Evolutionary conservation across 225 moss, liverwort and hornwort species (phyloP).

Genomic region (Pseudoscleropodium purum): DNA sequence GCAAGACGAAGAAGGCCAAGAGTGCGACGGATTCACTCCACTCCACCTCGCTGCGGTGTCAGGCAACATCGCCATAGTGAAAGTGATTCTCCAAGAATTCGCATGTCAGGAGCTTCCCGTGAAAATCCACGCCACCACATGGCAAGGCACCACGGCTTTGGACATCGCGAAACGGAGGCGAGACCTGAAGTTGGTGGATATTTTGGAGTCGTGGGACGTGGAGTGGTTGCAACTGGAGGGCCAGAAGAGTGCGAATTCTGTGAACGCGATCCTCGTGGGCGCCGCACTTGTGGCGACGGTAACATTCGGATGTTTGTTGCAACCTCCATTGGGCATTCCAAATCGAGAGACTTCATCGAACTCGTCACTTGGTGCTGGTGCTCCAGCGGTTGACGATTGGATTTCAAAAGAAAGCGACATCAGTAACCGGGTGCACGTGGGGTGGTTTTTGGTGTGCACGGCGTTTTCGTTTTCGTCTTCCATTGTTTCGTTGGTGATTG

Average conservation of each 20-base stretch:
- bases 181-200: neutral
- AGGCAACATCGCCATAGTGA: neutral
- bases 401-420: no score
- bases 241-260: neutral
- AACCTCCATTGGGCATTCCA: neutral
- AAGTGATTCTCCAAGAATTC: neutral
- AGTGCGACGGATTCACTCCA: neutral
- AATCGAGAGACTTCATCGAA: neutral
- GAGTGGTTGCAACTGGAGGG: neutral
- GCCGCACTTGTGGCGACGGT: neutral
- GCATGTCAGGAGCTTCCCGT: neutral
- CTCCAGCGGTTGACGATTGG: neutral
- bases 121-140: neutral
- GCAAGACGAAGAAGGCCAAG: neutral
- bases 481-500: neutral
- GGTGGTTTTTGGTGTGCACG: neutral
- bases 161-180: neutral
- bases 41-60: neutral
- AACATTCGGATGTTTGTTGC: neutral
- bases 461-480: neutral
- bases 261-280: neutral
- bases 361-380: neutral
- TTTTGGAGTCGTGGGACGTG: neutral
- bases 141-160: neutral
- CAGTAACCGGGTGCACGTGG: neutral